Conservation (phyloP, 208 protist species). For the Leishmania arabica region DNA sequence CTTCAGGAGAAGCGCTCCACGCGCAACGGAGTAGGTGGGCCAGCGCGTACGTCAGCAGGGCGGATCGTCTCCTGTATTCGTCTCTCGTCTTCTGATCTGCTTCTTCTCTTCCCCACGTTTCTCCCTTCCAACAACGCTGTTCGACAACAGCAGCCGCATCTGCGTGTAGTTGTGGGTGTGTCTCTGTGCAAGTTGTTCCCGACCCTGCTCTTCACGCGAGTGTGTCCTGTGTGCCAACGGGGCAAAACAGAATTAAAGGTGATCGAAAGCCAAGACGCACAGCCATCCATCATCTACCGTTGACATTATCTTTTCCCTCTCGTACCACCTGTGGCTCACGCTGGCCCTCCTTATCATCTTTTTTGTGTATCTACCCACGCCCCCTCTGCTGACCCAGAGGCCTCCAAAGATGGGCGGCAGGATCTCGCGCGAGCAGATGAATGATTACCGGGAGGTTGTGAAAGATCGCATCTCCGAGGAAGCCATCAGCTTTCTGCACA, state of each 20-base stretch:
- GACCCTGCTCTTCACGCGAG: not conserved
- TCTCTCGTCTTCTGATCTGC: not conserved
- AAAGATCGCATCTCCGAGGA: slow-evolving; percentile 85
- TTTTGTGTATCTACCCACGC: not conserved
- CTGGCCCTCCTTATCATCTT: not conserved
- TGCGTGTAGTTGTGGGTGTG: not conserved
- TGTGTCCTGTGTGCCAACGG: not conserved
- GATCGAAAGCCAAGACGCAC: not conserved
- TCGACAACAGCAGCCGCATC: not conserved
- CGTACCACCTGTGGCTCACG: not conserved
- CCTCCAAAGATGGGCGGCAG: slow-evolving; percentile 60
- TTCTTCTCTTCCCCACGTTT: not conserved
- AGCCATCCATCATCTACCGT: not conserved
- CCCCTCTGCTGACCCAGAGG: not conserved
- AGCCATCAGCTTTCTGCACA: slow-evolving; percentile 80
- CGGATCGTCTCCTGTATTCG: not conserved
- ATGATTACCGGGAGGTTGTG: slow-evolving; percentile 82
- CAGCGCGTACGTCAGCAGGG: not conserved
- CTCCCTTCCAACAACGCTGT: not conserved
- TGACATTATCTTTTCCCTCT: not conserved
- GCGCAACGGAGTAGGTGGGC: not conserved
- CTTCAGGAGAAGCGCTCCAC: not conserved
- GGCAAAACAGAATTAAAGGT: not conserved
- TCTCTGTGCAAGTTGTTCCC: not conserved
- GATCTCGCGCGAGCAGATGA: slow-evolving; percentile 77